Percentiles rank a stretch among this genome's conserved stretches.
Evolutionary conservation across 1,284 basidiomycete genomes (phyloP).

Genomic region (Xerocomus amazonicus): DNA sequence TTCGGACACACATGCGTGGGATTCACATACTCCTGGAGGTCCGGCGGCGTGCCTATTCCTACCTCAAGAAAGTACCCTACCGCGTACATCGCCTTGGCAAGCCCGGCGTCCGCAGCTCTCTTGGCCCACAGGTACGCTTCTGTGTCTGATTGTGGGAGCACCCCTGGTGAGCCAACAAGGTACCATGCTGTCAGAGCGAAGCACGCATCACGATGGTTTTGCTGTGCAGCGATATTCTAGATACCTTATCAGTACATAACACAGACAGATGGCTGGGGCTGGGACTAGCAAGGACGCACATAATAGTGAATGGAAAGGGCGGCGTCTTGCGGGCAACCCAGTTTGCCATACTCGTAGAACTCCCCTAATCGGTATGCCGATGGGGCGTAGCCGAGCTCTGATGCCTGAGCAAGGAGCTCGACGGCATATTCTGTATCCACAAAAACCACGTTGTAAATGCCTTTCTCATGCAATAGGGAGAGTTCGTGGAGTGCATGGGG

Average conservation of each 20-base stretch:
- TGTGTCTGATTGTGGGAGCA: slow-evolving; percentile 96
- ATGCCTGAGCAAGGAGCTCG: slow-evolving; percentile 91
- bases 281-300: slow-evolving; percentile 46
- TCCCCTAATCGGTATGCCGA: slow-evolving; percentile 95
- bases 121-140: slow-evolving; percentile 96
- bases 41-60: slow-evolving; percentile 76
- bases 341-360: slow-evolving; percentile 99
- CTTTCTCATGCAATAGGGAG: slow-evolving; percentile 90
- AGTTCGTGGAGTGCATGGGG: slow-evolving; percentile 96
- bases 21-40: slow-evolving; percentile 60
- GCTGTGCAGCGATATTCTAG: slow-evolving; percentile 96
- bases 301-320: slow-evolving; percentile 99
- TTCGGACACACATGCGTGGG: neutral
- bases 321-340: slow-evolving; percentile 97
- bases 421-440: slow-evolving; percentile 94
- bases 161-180: slow-evolving; percentile 95
- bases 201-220: slow-evolving; percentile 94
- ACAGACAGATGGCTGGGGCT: neutral
- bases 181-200: slow-evolving; percentile 99
- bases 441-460: slow-evolving; percentile 95
- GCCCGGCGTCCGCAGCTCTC: slow-evolving; percentile 85
- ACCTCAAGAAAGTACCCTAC: slow-evolving; percentile 97
- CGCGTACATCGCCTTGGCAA: slow-evolving; percentile 94
- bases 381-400: slow-evolving; percentile 94
- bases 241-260: slow-evolving; percentile 11